Conservation (phyloP, 1,284 basidiomycete genomes). For the Puccinia horiana region DNA sequence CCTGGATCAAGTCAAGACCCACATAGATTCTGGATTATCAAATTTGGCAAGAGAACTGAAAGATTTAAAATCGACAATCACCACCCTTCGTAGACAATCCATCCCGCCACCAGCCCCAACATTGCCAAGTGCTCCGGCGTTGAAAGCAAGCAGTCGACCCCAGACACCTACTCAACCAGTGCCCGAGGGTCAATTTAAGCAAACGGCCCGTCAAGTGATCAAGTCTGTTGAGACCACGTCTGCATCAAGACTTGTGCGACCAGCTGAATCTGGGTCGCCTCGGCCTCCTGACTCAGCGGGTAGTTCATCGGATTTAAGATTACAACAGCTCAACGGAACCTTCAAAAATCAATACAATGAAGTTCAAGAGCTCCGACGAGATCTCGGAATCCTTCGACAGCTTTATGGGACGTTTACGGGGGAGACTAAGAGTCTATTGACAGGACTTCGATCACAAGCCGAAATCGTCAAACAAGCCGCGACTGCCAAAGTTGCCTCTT, state of each 20-base stretch:
- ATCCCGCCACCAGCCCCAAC: constrained; percentile 55
- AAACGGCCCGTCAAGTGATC: constrained; percentile 67
- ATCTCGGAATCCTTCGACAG: constrained; percentile 89
- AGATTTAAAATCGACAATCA: constrained; percentile 74
- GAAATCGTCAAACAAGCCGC: constrained; percentile 82
- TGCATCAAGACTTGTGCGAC: constrained; percentile 31
- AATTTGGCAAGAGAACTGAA: constrained; percentile 85
- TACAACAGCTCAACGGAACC: constrained; percentile 67
- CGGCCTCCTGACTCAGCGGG: constrained; percentile 36
- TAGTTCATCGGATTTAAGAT: constrained; percentile 62
- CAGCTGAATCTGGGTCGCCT: constrained; percentile 24
- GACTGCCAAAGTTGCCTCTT: constrained; percentile 73
- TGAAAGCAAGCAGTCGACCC: constrained; percentile 61
- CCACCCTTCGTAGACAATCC: constrained; percentile 62
- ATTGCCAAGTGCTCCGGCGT: constrained; percentile 43
- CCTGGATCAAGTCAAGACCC: constrained; percentile 96
- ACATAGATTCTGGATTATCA: constrained; percentile 87
- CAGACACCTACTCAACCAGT: constrained; percentile 66
- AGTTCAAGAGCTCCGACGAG: constrained; percentile 85
- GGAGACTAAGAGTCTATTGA: constrained; percentile 81
- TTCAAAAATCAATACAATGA: constrained; percentile 90
- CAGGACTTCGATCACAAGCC: constrained; percentile 76
- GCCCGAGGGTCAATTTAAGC: constrained; percentile 71
- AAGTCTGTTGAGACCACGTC: constrained; percentile 46
- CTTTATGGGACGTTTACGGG: constrained; percentile 89